Base-by-base conservation (phyloP, 768 basidiomycete species). In the Trametes cingulata region DNA sequence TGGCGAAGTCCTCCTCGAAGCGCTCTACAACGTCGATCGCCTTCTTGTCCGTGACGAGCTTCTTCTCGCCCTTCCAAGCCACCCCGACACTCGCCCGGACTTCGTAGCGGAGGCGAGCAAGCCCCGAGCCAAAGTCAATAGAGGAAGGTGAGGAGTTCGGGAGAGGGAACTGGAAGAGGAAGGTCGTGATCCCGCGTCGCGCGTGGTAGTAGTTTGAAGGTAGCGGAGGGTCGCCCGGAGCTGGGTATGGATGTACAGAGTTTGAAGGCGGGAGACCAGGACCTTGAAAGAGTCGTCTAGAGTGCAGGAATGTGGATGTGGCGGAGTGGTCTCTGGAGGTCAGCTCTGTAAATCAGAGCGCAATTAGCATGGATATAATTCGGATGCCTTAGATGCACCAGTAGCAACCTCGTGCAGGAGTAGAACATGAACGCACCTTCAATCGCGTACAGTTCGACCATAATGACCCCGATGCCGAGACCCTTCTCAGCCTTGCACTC, bases 191-290 rank as follows among this genome's bases (percentile, higher is more conserved):
- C 0, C 91, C 91, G 43, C 85, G 82, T n/a, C 87, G 84, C 7
- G 90, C 92, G 59, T 84, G 84, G 69, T 86, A 79, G 68, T 92
- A 87, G 52, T 85, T 73, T 0, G 79, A 76, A 0, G 90, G 90
- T 3, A 93, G 72, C 0, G 79, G 79, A 0, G 83, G 80, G 58
- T 86, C 83, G 1, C 81, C 86, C 15, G 83, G 78, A 5, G 75
- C 68, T 2, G 86, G 81, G 69, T 87, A 80, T 1, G 84, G 78
- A 56, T 87, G 79, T 0, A 94, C 90, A 1, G 92, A 88, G 69
- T 93, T 93, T 12, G 91, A 93, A 8, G 90, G 90, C 0, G 91
- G 92, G 7, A 93, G 76, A 17, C 85, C 86, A 2, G 88, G 88
- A 2, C 91, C 91, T 73, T 93, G 91, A 68, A 92, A 94, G 6